Percentiles rank a stretch among this genome's conserved stretches.
Conservation (phyloP, 495 filamentous ascomycete species). For the Cudoniella acicularis region DNA sequence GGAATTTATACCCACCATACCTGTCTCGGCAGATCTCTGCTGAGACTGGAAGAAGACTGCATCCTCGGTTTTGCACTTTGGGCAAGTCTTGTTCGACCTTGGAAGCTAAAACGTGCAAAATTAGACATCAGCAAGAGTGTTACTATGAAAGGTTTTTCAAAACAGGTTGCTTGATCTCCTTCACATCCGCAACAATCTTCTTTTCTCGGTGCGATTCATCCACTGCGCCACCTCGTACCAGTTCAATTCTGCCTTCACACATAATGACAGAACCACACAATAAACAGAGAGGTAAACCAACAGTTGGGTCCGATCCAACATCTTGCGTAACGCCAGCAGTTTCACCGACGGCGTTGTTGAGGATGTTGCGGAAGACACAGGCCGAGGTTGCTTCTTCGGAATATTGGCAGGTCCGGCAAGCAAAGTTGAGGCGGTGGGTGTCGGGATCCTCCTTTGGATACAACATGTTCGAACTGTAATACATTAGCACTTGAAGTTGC, state of each 20-base stretch:
- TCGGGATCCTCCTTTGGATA: constrained; percentile 88
- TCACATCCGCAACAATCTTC: constrained; percentile 1
- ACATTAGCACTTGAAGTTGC: constrained; percentile 10
- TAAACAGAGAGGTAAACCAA: constrained; percentile 57
- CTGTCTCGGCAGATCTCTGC: constrained; percentile 91
- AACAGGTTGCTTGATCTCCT: background rate
- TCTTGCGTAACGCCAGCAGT: constrained; percentile 97
- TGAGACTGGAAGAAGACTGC: constrained; percentile 98
- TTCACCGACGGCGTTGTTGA: constrained; percentile 84
- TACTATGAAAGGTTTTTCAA: background rate
- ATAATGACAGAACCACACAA: constrained; percentile 24
- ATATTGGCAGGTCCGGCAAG: constrained; percentile 88
- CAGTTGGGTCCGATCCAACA: constrained; percentile 94
- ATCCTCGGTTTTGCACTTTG: constrained; percentile 77
- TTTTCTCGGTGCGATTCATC: constrained; percentile 7
- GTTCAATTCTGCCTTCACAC: constrained; percentile 16
- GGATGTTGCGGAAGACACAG: constrained; percentile 89
- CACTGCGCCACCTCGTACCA: constrained; percentile 1
- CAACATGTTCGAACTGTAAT: constrained; percentile 81
- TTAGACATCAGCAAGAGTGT: constrained; percentile 43
- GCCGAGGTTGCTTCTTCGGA: constrained; percentile 77
- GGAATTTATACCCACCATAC: constrained; percentile 70
- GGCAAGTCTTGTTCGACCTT: constrained; percentile 75
- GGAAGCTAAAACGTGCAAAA: constrained; percentile 67
- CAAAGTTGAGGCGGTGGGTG: constrained; percentile 47